Evolutionary conservation across 768 basidiomycete genomes (phyloP).

Genomic region (Hygrocybe punicea): DNA sequence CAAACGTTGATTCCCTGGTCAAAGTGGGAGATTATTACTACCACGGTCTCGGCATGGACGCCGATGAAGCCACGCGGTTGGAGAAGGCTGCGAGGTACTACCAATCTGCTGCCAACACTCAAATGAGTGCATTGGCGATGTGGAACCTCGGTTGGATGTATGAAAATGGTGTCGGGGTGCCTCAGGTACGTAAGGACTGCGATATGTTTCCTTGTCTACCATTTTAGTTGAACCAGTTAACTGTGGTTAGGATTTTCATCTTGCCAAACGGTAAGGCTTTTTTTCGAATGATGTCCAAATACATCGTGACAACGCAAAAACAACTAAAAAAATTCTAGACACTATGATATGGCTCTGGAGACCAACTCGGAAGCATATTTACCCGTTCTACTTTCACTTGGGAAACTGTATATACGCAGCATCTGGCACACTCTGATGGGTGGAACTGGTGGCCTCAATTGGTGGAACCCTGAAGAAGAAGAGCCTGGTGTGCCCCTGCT

Average conservation of each 20-base stretch:
- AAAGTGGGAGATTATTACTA: constrained; percentile 99
- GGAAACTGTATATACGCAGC: constrained; percentile 78
- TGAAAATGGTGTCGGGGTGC: constrained; percentile 90
- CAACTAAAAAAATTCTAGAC: too few relatives aligned
- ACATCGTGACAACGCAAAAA: too few relatives aligned
- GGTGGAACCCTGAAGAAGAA: constrained; percentile 62
- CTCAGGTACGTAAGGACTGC: constrained; percentile 50
- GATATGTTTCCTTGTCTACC: neutral
- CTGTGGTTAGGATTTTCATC: constrained; percentile 75
- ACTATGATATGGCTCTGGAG: constrained; percentile 87
- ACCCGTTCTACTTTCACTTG: constrained; percentile 77
- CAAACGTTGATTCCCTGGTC: constrained; percentile 93
- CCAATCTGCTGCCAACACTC: constrained; percentile 89
- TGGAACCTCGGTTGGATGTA: constrained; percentile 99
- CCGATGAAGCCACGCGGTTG: constrained; percentile 59
- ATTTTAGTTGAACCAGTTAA: neutral
- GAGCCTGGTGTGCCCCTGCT: constrained; percentile 36
- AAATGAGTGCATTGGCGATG: constrained; percentile 90
- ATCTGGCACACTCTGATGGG: constrained; percentile 79
- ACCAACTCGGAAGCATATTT: constrained; percentile 87
- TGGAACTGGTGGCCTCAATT: constrained; percentile 60
- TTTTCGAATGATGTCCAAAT: too few relatives aligned
- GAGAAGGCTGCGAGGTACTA: constrained; percentile 95
- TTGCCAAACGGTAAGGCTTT: constrained; percentile 97
- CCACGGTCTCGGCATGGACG: constrained; percentile 79